phyloP scores from a whole-genome alignment of 1,284 basidiomycete genomes.

The Ganoderma boninense region DNA sequence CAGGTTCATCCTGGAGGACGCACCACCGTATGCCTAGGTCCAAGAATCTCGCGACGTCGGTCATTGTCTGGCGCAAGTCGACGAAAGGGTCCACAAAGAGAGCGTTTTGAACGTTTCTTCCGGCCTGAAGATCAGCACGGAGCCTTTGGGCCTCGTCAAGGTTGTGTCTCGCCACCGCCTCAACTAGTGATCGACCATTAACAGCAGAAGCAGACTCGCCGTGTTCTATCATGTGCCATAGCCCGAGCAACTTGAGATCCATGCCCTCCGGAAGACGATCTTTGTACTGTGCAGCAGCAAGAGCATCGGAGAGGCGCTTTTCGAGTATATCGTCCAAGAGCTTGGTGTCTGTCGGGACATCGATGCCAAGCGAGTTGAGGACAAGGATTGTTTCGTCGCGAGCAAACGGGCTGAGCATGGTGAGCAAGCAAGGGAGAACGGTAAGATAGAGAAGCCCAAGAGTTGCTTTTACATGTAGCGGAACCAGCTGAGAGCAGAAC shows the following conservation, averaged over 20 bases:
- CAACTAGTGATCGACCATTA: background rate
- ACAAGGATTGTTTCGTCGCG: constrained; percentile 21
- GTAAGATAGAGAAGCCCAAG: no score
- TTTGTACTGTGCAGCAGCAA: constrained; percentile 27
- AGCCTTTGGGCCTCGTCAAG: constrained; percentile 17
- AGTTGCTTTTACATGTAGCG: no score
- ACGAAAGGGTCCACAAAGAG: constrained; percentile 42
- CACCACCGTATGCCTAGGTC: constrained; percentile 36
- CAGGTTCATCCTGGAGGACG: constrained; percentile 37
- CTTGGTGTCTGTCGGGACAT: constrained; percentile 38
- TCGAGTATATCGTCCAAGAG: constrained; percentile 38
- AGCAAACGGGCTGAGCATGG: constrained; percentile 13
- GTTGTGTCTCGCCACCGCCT: constrained; percentile 18
- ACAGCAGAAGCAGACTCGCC: no score
- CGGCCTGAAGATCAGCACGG: background rate
- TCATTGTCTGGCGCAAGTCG: constrained; percentile 46
- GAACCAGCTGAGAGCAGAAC: no score
- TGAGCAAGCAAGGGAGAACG: background rate
- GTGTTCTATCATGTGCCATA: background rate
- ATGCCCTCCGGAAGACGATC: background rate
- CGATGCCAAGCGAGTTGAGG: constrained; percentile 36
- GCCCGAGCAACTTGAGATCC: background rate
- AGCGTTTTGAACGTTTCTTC: background rate
- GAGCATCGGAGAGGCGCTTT: constrained; percentile 38
- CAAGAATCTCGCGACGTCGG: constrained; percentile 38